Percentiles rank a stretch among this genome's conserved stretches.
These are phyloP conservation scores for Chaetomiaceae sp. DNA, from an alignment of 2,329 filamentous ascomycete species.

Conservation along the genomic window DNA sequence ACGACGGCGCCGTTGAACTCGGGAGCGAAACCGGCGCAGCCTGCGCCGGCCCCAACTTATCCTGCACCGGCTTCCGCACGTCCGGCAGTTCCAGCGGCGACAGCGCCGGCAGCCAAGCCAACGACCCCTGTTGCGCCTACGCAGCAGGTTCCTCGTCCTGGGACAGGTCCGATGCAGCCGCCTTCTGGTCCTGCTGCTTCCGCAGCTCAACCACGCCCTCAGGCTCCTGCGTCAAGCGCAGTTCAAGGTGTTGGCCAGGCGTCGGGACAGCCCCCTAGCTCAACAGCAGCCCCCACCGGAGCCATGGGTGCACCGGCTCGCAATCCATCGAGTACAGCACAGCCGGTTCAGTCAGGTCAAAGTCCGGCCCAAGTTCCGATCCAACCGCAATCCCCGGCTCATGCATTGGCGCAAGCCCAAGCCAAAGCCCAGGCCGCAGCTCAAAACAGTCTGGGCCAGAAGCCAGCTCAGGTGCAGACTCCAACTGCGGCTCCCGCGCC, in stretches of 20 bases:
- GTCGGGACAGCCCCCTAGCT: not conserved
- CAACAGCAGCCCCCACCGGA: not conserved
- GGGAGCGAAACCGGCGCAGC: not conserved
- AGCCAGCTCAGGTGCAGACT: not conserved
- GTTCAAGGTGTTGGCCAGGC: not conserved
- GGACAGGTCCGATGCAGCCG: not conserved
- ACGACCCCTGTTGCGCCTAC: not conserved
- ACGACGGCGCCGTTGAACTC: not conserved
- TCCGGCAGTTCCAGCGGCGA: not conserved
- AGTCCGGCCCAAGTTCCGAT: not conserved
- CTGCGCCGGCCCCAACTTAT: not conserved
- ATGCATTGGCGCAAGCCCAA: not conserved
- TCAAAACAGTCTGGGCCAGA: not conserved
- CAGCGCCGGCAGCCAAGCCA: not conserved
- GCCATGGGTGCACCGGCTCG: not conserved
- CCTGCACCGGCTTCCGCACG: not conserved
- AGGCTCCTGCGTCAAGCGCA: not conserved
- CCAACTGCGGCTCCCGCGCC: not conserved
- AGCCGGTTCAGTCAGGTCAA: not conserved
- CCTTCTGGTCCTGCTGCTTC: not conserved
- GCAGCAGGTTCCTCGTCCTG: constrained; percentile 1
- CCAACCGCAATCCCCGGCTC: constrained; percentile 4
- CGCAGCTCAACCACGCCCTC: not conserved
- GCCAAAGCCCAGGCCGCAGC: not conserved
- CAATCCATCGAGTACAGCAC: not conserved